These are phyloP conservation scores for Truncatella angustata DNA, from an alignment of 2,329 filamentous ascomycete genomes.

Conservation along the genomic window DNA sequence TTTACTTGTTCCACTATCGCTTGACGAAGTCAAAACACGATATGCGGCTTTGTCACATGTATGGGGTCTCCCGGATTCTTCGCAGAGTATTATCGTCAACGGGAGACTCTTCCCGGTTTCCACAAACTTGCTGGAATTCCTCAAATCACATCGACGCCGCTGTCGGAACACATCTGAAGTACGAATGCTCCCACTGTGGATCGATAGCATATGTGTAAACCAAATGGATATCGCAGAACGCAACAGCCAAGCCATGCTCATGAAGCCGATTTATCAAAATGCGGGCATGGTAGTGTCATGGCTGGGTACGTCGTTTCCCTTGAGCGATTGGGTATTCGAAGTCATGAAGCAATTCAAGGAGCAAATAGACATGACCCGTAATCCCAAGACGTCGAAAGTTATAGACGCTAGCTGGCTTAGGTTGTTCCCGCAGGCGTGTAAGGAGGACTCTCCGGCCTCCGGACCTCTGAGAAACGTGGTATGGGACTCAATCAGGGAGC, in stretches of 20 bases:
- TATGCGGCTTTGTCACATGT: constrained; percentile 6
- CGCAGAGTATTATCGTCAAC: neutral
- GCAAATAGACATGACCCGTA: neutral
- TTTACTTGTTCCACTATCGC: neutral
- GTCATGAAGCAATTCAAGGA: constrained; percentile 1
- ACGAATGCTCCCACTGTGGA: neutral
- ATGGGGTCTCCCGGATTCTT: neutral
- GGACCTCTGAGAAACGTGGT: neutral
- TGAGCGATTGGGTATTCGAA: neutral
- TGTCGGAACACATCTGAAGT: neutral
- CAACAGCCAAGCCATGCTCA: neutral
- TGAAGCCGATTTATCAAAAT: constrained; percentile 1
- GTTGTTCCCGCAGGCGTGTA: constrained; percentile 1
- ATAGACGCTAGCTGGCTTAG: neutral
- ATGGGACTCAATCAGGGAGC: constrained; percentile 2
- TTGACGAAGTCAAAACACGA: neutral
- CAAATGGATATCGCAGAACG: neutral
- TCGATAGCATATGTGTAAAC: constrained; percentile 1
- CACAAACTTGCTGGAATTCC: constrained; percentile 2
- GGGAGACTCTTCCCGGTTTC: neutral
- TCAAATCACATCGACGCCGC: neutral
- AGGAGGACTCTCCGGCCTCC: neutral
- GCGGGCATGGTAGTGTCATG: constrained; percentile 3
- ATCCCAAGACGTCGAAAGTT: neutral
- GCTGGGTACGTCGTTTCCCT: neutral